Evolutionary conservation across 2,329 filamentous ascomycete genomes (phyloP).

Genomic region (Paecilomyces variotii): DNA sequence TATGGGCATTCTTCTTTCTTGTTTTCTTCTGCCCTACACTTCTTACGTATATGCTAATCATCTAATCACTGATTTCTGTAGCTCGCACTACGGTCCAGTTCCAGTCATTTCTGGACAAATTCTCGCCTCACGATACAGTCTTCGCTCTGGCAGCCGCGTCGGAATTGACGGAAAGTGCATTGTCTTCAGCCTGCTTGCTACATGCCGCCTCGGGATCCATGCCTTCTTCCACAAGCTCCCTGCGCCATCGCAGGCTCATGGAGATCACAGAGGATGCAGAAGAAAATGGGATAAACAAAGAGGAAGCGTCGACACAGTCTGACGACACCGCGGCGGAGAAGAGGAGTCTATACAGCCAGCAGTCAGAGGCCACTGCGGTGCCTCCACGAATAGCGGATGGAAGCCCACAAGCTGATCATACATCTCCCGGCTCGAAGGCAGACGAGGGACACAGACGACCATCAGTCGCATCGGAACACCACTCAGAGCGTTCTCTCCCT

Average conservation of each 20-base stretch:
- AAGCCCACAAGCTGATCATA: conserved; percentile 6
- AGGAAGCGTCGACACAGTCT: conserved; percentile 25
- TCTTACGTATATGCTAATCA: not conserved
- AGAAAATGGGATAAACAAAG: conserved; percentile 59
- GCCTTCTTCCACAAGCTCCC: conserved; percentile 74
- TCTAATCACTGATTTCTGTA: conserved; percentile 30
- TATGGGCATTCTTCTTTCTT: not conserved
- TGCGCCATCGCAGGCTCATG: conserved; percentile 68
- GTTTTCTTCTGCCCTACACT: not conserved
- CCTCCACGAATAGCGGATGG: conserved; percentile 15
- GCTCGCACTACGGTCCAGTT: conserved; percentile 72
- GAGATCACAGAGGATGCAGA: conserved; percentile 93
- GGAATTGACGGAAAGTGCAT: conserved; percentile 77
- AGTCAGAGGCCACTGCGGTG: conserved; percentile 28
- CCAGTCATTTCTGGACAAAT: conserved; percentile 54
- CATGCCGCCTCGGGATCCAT: conserved; percentile 82
- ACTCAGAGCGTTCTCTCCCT: conserved; percentile 17
- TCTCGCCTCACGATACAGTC: conserved; percentile 77
- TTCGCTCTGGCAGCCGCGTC: conserved; percentile 67
- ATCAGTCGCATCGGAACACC: not conserved
- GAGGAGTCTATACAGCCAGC: conserved; percentile 15
- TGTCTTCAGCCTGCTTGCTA: conserved; percentile 81
- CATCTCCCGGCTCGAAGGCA: conserved; percentile 1
- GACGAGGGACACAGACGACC: conserved; percentile 7
- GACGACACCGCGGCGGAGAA: conserved; percentile 10